Evolutionary conservation across 1,139 yeast species (phyloP), one percentile per base, ranked within the genome.

Genomic region (Insectozyma bohioensis): DNA sequence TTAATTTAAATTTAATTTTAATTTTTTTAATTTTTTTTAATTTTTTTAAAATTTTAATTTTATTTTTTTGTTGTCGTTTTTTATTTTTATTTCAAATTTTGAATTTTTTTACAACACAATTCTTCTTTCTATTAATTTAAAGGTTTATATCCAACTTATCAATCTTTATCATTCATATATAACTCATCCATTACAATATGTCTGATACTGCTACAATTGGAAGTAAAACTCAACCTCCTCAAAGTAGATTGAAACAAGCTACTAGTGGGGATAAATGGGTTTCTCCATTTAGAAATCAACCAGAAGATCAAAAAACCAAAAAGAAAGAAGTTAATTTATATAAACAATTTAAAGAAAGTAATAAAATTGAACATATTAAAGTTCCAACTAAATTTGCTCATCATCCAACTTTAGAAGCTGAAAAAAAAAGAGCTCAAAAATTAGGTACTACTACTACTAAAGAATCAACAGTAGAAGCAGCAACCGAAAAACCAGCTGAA

Each of bases 231-330:
- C 27, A 30, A 26, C 30, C 33, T 10, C 34, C 39, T n/a, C 36
- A 29, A 28, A 46, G 46, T 37, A 56, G 56, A 41, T 63, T 68
- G 49, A 67, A 67, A 50, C 54, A 64, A 47, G 61, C 66, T 54
- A 52, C 72, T 12, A 46, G 61, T 22, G 55, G 62, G 27, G 54
- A 61, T 16, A 51, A 59, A 5, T 75, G 80, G 80, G 66, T 69
- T 9, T 72, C 80, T 5, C 80, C 80, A 6, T 75, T 75, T 42
- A 67, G 80, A 52, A 49, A 54, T 20, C 44, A 54, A 22, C 36
- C 49, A 13, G 35, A 33, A 15, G 34, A 34, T 12, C 36, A 33
- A n/a, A 35, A 26, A n/a, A 22, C 35, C 11, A 43, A 30, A 35
- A 37, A 33, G 28, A 58, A 56, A 48, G 61, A 28, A 26, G 31